phyloP scores from a whole-genome alignment of 768 basidiomycete species.

The Boletellus ananas region DNA sequence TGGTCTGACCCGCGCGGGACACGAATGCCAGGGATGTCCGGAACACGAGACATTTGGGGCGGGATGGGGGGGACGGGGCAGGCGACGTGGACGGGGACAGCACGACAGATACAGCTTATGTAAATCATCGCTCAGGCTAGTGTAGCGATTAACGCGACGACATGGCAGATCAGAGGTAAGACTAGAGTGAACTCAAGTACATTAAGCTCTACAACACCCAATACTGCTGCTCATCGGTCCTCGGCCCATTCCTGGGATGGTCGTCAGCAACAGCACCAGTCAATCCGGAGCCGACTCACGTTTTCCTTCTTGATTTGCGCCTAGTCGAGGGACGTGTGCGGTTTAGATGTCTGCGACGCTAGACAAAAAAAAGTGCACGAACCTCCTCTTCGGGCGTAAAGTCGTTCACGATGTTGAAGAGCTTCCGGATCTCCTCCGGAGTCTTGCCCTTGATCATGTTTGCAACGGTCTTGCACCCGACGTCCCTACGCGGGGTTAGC shows the following conservation, averaged over 20 bases:
- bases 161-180: constrained; percentile 13
- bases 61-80: not conserved
- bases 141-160: constrained; percentile 18
- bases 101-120: constrained; percentile 14
- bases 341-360: constrained; percentile 4
- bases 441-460: constrained; percentile 99
- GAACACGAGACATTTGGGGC: constrained; percentile 49
- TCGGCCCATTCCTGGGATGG: constrained; percentile 82
- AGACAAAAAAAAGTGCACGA: constrained; percentile 15
- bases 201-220: constrained; percentile 22
- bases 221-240: constrained; percentile 58
- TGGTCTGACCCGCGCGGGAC: constrained; percentile 55
- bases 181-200: constrained; percentile 23
- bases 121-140: constrained; percentile 12
- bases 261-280: constrained; percentile 16
- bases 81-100: not conserved
- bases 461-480: constrained; percentile 97
- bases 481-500: constrained; percentile 57
- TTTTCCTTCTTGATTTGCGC: constrained; percentile 99
- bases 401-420: constrained; percentile 97
- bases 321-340: constrained; percentile 34
- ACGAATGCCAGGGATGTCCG: constrained; percentile 66
- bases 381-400: constrained; percentile 99
- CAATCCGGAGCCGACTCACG: constrained; percentile 45
- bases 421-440: constrained; percentile 97